These are phyloP conservation scores for Rhodotorula diobovata DNA, from an alignment of 768 basidiomycete species.

Conservation along the genomic window DNA sequence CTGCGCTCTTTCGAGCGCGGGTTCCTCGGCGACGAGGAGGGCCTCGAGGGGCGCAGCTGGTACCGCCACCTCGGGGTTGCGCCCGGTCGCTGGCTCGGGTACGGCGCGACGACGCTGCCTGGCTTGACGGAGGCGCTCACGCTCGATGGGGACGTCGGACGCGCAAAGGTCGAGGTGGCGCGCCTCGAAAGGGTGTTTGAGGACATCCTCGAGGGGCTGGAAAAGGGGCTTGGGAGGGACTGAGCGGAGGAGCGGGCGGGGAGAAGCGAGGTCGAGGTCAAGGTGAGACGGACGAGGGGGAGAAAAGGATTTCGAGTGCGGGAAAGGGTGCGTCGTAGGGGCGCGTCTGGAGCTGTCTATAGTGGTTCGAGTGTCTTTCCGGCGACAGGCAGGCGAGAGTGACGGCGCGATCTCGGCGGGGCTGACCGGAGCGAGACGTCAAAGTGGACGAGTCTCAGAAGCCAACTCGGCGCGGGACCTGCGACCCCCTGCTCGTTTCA, in stretches of 20 bases:
- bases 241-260: too few species aligned
- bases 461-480: too few species aligned
- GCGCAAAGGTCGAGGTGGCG: conserved; percentile 58
- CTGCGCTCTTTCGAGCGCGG: conserved; percentile 43
- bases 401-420: too few species aligned
- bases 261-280: background rate
- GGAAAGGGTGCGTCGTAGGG: too few species aligned
- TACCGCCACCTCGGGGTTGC: conserved; percentile 79
- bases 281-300: background rate
- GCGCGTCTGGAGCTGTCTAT: background rate
- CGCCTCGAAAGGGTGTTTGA: conserved; percentile 25
- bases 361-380: background rate
- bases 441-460: background rate
- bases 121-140: conserved; percentile 70
- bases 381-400: too few species aligned
- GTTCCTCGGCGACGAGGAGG: conserved; percentile 72
- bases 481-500: too few species aligned
- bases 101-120: conserved; percentile 78
- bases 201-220: background rate
- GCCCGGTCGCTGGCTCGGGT: conserved; percentile 59
- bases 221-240: background rate
- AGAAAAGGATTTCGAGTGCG: background rate
- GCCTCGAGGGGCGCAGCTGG: conserved; percentile 75
- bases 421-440: too few species aligned
- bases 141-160: conserved; percentile 61